Conservation (phyloP, 2,329 filamentous ascomycete species). For the Emergomyces africanus region DNA sequence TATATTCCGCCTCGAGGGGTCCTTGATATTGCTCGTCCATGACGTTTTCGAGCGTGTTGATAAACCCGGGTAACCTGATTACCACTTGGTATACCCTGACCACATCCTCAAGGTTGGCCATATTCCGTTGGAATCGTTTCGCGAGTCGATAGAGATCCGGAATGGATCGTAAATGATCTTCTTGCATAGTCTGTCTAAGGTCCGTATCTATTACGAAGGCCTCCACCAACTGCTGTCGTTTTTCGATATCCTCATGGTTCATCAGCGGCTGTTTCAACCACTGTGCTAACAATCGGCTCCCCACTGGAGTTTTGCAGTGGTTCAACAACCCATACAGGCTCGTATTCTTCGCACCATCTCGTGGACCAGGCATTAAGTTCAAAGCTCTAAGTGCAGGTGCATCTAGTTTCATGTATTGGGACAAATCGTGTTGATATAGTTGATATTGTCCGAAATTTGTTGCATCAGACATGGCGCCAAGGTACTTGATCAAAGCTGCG, state of each 20-base stretch:
- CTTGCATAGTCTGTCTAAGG: constrained; percentile 88
- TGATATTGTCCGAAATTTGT: constrained; percentile 97
- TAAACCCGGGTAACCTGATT: constrained; percentile 79
- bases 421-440: constrained; percentile 90
- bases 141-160: constrained; percentile 88
- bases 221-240: constrained; percentile 85
- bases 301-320: constrained; percentile 93
- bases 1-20: constrained; percentile 77
- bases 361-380: constrained; percentile 91
- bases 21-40: constrained; percentile 93
- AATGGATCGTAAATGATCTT: constrained; percentile 84
- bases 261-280: constrained; percentile 98
- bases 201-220: constrained; percentile 90
- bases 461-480: constrained; percentile 76
- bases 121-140: constrained; percentile 86
- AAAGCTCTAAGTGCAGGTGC: constrained; percentile 86
- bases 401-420: constrained; percentile 97
- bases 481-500: constrained; percentile 85
- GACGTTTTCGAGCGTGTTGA: constrained; percentile 76
- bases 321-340: constrained; percentile 88
- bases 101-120: constrained; percentile 88
- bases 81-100: constrained; percentile 90
- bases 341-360: constrained; percentile 96
- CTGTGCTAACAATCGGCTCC: constrained; percentile 78
- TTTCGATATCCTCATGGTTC: constrained; percentile 77